A percentile compares a stretch with the other conserved stretches of the same genome.
These are phyloP conservation scores for Cyclaneusma minus DNA, from an alignment of 2,329 filamentous ascomycete species.

Conservation along the genomic window DNA sequence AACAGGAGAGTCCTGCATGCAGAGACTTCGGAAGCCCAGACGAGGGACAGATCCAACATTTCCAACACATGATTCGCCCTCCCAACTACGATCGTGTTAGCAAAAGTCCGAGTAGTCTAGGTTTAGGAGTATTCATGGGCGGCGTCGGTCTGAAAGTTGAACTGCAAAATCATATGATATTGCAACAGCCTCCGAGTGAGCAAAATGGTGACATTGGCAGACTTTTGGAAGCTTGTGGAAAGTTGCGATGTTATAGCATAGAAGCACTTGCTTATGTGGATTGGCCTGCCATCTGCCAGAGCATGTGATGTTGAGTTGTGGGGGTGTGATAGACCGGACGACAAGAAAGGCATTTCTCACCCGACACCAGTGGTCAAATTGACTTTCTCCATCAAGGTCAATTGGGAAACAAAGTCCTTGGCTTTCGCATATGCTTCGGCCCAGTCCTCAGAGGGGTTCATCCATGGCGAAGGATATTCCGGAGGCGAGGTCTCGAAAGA, in stretches of 20 bases:
- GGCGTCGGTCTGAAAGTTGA: too few species aligned
- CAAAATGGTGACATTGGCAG: too few species aligned
- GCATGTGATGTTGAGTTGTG: background rate
- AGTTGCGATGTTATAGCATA: too few species aligned
- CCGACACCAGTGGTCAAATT: slow-evolving; percentile 77
- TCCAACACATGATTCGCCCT: slow-evolving; percentile 17
- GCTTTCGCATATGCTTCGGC: slow-evolving; percentile 58
- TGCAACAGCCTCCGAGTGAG: background rate
- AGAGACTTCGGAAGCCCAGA: slow-evolving; percentile 17
- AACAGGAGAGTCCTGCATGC: slow-evolving; percentile 19
- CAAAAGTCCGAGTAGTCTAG: slow-evolving; percentile 2
- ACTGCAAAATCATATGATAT: background rate
- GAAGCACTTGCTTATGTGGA: too few species aligned
- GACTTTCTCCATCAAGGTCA: slow-evolving; percentile 75
- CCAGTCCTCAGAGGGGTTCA: too few species aligned
- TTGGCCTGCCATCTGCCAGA: too few species aligned
- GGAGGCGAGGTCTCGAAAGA: slow-evolving; percentile 10
- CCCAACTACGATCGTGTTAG: slow-evolving; percentile 5
- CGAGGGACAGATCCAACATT: slow-evolving; percentile 16
- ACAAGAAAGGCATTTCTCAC: slow-evolving; percentile 27
- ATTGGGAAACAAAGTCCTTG: slow-evolving; percentile 48
- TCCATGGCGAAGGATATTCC: slow-evolving; percentile 19
- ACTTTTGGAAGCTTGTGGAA: too few species aligned
- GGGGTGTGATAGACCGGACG: slow-evolving; percentile 32
- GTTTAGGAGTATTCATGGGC: slow-evolving; percentile 3